These are phyloP conservation scores for Coprinopsis cinerea DNA, from an alignment of 768 basidiomycete genomes.

Conservation along the genomic window DNA sequence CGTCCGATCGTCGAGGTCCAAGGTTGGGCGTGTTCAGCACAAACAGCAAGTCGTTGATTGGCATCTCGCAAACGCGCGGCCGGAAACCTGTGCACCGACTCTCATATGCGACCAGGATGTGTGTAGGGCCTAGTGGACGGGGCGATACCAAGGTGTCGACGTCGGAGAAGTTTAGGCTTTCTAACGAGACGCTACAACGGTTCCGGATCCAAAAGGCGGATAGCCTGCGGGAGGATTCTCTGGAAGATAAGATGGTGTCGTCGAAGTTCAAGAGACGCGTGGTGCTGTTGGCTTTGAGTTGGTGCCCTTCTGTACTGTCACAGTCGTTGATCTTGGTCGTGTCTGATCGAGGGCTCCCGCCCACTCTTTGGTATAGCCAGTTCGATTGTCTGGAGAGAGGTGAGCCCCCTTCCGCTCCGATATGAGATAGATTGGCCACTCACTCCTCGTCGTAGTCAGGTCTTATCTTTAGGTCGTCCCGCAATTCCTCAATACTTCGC, in stretches of 20 bases:
- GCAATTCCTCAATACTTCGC: conserved; percentile 1
- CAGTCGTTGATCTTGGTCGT: not conserved
- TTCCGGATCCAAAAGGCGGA: not conserved
- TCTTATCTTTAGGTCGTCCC: not conserved
- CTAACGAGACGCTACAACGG: not conserved
- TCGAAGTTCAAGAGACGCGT: not conserved
- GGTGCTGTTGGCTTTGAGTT: not conserved
- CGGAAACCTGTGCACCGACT: not conserved
- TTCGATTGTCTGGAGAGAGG: not conserved
- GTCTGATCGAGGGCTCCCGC: not conserved
- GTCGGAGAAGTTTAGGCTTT: not conserved
- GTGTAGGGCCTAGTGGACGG: conserved; percentile 5
- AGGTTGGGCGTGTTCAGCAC: conserved; percentile 31
- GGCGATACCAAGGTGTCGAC: not conserved
- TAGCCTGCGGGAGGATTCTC: not conserved
- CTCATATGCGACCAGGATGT: conserved; percentile 4
- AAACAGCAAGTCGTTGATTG: conserved; percentile 35
- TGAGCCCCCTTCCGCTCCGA: not conserved
- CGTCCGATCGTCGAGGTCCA: conserved; percentile 1
- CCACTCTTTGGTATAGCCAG: conserved; percentile 1
- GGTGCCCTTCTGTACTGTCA: not conserved
- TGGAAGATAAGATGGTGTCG: not conserved
- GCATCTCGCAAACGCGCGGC: conserved; percentile 24
- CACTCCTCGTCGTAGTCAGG: not conserved
- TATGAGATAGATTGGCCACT: not conserved